Base-by-base conservation (phyloP, 495 filamentous ascomycete genomes). In the Hypoxylon intermedium region DNA sequence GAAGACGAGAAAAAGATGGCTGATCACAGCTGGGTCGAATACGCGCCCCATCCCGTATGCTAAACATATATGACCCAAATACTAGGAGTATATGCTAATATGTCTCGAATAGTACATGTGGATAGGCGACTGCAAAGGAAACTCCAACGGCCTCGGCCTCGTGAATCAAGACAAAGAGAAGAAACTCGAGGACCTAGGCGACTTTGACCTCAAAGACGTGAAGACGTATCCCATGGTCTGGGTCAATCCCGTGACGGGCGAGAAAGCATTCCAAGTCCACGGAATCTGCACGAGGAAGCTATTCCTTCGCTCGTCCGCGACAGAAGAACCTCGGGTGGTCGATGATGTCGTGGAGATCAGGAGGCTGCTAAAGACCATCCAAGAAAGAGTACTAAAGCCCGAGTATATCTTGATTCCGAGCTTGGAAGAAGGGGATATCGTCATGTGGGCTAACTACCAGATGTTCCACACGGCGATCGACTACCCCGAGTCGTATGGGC, bases 1-100 rank as follows among this genome's bases (percentile, higher is more conserved):
- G 69, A 68, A 16, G 75, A 77, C 11, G 75, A 77, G 56, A 68
- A 69, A 34, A 53, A 53, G 36, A 37, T 76, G 45, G 74, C 68
- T 6, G 75, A 77, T 53, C 60, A 77, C 60, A 74, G 71, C 19
- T 75, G 72, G 74, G 74, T 76, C 13, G 75, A 76, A 60, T 76
- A 76, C 61, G 75, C 75, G 9, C 75, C 74, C 4, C 71, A 71
- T 60, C 75, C 75, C 30, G 62, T 66, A 53, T 19, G 52, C 43
- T n/a, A 5, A 69, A 68, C 9, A 13, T 7, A 3, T 19, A 13
- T 6, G 12, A 0, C 34, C 24, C 2, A 12, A n/a, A 33, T 20
- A 31, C 1, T 23, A n/a, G 9, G 20, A 16, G 5, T 20, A 9
- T 16, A 26, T 36, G 45, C 48, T 63, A 26, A 43, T 46, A 28